Evolutionary conservation across 345 rosid species (phyloP), one percentile per base, ranked within the genome.

Genomic region (Citrus medica): DNA sequence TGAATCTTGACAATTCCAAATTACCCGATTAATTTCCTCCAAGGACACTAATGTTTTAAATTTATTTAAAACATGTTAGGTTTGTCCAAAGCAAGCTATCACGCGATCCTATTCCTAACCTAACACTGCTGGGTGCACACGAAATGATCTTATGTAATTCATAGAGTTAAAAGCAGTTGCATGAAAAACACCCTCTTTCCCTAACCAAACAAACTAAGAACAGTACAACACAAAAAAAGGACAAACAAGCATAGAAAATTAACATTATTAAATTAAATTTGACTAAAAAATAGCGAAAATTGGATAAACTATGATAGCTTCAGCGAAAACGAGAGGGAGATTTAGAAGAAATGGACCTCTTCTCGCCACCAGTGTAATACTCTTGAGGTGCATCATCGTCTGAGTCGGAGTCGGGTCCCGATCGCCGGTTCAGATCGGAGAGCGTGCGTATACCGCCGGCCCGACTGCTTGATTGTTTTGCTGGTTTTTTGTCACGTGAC

Each of bases 301-400:
- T 17, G 22, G 56, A 51, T 14, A 51, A 53, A 51, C 19, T 8
- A 30, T 2, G 17, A 71, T 17, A 71, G 9, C 4, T 51, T 9
- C 25, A 19, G 38, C 62, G 22, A 71, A 70, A 70, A 72, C 6
- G 10, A 32, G 1, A 59, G 66, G 33, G 27, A 69, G 40, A 53
- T 37, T 30, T 37, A 4, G 24, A 78, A 53, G 78, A 33, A 81
- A 32, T 28, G 14, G n/a, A 95, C 99, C 99, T 95, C 83, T 95
- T 95, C 82, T 95, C 99, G 35, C 98, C 98, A 14, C 98, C 98
- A 67, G 98, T 92, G 86, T 91, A 93, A 80, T 90, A 95, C 90
- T 93, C 96, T 71, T 86, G 98, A 60, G 98, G 98, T 16, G 81
- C 87, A 66, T 92, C 97, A 53, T 94, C 89, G 76, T 95, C 98